These are phyloP conservation scores for Cutaneotrichosporon mucoides DNA, from an alignment of 1,284 basidiomycete species.

Conservation along the genomic window DNA sequence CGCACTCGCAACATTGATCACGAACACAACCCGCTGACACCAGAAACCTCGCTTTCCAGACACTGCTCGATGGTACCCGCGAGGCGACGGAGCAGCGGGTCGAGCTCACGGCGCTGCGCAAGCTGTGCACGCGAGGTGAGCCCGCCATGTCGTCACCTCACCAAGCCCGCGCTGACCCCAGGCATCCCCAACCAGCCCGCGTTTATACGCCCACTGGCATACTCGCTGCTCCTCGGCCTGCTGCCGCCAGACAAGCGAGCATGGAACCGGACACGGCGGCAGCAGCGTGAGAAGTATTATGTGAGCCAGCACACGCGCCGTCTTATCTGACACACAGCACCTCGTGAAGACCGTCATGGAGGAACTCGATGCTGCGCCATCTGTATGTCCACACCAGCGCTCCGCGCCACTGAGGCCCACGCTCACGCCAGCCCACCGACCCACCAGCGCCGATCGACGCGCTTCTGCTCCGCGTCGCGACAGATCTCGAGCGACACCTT, in stretches of 20 bases:
- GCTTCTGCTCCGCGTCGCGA: conserved; percentile 35
- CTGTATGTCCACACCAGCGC: conserved; percentile 9
- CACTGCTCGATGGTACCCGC: conserved; percentile 37
- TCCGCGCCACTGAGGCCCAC: not conserved
- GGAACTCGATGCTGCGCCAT: conserved; percentile 22
- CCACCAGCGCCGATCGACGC: conserved; percentile 30
- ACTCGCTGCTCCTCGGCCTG: conserved; percentile 39
- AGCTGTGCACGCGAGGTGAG: conserved; percentile 41
- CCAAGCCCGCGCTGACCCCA: not conserved
- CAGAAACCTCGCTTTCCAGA: conserved; percentile 44
- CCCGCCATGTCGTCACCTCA: no score
- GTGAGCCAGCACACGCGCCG: conserved; percentile 17
- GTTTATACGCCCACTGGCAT: conserved; percentile 44
- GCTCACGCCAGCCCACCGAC: conserved; percentile 22
- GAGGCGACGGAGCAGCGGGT: conserved; percentile 31
- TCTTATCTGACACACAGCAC: conserved; percentile 11
- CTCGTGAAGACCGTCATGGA: conserved; percentile 32
- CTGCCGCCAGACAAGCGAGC: conserved; percentile 32
- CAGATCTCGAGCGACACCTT: conserved; percentile 31
- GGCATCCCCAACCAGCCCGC: conserved; percentile 46
- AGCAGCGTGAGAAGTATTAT: conserved; percentile 35
- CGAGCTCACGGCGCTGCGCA: conserved; percentile 35
- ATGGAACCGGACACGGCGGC: conserved; percentile 30
- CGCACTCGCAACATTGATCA: no score
- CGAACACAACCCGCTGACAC: not conserved